These are phyloP conservation scores for Imleria badia DNA, from an alignment of 768 basidiomycete species.

Conservation along the genomic window DNA sequence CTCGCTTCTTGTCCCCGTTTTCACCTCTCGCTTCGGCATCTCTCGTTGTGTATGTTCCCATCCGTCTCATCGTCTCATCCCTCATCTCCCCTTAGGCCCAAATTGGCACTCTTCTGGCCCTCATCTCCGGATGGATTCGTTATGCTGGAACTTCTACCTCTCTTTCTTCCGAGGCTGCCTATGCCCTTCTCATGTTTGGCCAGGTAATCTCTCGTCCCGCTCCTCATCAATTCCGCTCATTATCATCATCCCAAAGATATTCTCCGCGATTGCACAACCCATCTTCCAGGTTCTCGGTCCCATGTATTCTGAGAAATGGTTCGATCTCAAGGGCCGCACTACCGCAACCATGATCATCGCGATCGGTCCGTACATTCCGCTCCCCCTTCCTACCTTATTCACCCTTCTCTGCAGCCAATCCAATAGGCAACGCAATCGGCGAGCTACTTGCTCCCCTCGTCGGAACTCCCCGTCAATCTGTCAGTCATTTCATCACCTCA, in stretches of 20 bases:
- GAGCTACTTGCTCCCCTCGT: conserved; percentile 70
- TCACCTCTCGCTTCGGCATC: conserved; percentile 60
- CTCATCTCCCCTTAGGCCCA: conserved; percentile 49
- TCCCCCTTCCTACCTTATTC: neutral
- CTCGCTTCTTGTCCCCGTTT: conserved; percentile 56
- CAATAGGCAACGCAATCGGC: conserved; percentile 69
- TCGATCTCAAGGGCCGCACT: conserved; percentile 70
- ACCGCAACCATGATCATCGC: conserved; percentile 71
- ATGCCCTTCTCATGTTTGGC: conserved; percentile 66
- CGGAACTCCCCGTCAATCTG: conserved; percentile 55
- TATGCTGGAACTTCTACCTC: conserved; percentile 66
- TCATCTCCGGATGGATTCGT: conserved; percentile 74
- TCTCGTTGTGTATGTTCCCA: conserved; percentile 54
- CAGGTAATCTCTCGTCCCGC: conserved; percentile 46
- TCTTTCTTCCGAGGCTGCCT: conserved; percentile 51
- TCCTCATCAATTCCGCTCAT: neutral
- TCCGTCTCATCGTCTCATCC: neutral
- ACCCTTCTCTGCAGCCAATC: conserved; percentile 51
- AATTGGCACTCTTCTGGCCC: conserved; percentile 49
- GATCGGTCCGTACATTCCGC: conserved; percentile 32
- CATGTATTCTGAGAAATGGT: conserved; percentile 83
- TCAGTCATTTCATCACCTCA: conserved; percentile 32
- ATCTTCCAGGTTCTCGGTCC: conserved; percentile 78
- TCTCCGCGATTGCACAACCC: conserved; percentile 66
- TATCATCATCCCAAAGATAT: conserved; percentile 40